Conservation (phyloP, 306 rosid species). For the Luffa acutangula region DNA sequence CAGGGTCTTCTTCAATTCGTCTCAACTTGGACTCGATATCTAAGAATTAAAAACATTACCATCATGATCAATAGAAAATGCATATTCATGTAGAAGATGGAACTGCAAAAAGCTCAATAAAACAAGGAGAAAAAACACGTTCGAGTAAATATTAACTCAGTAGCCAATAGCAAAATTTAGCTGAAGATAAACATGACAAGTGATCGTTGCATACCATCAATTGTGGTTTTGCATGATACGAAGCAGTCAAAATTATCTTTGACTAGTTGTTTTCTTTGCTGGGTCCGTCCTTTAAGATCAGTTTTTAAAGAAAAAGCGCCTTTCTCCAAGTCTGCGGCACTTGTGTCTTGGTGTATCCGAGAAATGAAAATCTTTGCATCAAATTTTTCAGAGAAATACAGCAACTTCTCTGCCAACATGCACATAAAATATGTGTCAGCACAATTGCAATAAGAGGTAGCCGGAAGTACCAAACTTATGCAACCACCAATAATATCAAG, state of each 20-base stretch:
- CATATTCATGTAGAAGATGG: neutral
- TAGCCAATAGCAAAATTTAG: constrained; percentile 8
- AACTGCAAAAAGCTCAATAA: neutral
- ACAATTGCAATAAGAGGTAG: constrained; percentile 4
- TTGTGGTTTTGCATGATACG: constrained; percentile 98
- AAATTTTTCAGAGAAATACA: constrained; percentile 83
- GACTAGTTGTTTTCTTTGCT: constrained; percentile 87
- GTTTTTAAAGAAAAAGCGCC: constrained; percentile 83
- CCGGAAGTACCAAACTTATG: constrained; percentile 1
- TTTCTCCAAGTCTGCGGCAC: constrained; percentile 77
- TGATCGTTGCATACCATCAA: constrained; percentile 58
- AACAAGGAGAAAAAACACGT: neutral
- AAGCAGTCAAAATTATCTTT: constrained; percentile 98
- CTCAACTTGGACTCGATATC: constrained; percentile 93
- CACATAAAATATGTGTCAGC: constrained; percentile 24
- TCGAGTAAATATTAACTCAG: neutral
- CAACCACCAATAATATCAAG: constrained; percentile 9
- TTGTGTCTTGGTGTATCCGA: constrained; percentile 71
- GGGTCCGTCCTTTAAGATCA: constrained; percentile 85
- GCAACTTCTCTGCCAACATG: constrained; percentile 66
- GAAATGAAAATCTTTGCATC: constrained; percentile 84
- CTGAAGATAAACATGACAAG: constrained; percentile 18
- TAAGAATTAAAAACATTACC: constrained; percentile 22
- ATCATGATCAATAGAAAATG: constrained; percentile 16
- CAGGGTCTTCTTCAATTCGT: constrained; percentile 95